Conservation (phyloP, 305 asterid genomes). For the Solanum hybrid region DNA sequence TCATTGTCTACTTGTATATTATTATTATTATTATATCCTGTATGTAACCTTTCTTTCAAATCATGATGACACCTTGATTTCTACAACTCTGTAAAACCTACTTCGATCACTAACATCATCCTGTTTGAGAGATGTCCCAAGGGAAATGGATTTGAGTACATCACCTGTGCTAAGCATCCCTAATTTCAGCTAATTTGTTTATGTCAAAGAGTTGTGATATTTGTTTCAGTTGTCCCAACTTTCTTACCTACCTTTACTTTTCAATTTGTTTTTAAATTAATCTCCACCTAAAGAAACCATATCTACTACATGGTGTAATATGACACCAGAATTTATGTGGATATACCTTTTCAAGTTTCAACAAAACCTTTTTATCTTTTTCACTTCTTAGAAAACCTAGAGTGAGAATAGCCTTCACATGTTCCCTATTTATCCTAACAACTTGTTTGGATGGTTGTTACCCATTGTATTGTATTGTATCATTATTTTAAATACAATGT, state of each 20-base stretch:
- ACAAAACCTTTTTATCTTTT: neutral
- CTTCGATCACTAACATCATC: neutral
- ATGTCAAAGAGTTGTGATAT: neutral
- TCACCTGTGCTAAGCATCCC: neutral
- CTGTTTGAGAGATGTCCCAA: neutral
- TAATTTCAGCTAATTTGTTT: neutral
- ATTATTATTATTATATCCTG: neutral
- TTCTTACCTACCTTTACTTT: neutral
- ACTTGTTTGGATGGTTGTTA: neutral
- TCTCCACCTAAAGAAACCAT: neutral
- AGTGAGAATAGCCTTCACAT: neutral
- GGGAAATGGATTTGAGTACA: neutral
- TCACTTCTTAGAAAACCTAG: neutral
- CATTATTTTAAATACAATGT: neutral
- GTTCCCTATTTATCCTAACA: neutral
- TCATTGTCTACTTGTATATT: neutral
- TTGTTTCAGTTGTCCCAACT: neutral
- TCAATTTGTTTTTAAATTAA: neutral
- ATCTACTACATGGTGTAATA: neutral
- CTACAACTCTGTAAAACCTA: neutral
- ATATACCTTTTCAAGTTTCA: neutral
- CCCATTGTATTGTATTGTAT: neutral
- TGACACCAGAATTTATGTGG: neutral
- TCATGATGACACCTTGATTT: neutral
- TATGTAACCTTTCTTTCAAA: neutral